Evolutionary conservation across 2,329 filamentous ascomycete species (phyloP), one percentile per base, ranked within the genome.

Genomic region (Phialocephala subalpina): DNA sequence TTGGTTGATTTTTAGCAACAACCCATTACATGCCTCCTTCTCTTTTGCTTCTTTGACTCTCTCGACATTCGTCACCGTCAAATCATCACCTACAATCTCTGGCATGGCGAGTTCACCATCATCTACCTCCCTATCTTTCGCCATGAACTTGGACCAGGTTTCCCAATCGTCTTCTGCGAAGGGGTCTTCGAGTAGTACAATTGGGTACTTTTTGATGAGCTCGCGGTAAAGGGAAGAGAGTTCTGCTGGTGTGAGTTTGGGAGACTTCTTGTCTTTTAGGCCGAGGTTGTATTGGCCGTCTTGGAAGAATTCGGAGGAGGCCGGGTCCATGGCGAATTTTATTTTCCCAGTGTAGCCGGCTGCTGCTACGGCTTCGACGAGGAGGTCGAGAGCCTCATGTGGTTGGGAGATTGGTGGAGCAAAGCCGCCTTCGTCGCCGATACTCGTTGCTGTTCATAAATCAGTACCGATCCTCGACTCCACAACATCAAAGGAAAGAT

Each of bases 1-100:
- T 69, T 81, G 78, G 69, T 82, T 81, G 57, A 81, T 73, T 71
- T 82, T 82, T 35, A 82, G 70, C 38, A 81, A 66, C 70, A 82
- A 72, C 8, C 76, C 71, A 70, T 81, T 78, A 68, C 79, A 82
- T 9, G 79, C 80, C 45, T 75, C 72, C 67, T 77, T 77, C 56
- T 79, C 71, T n/a, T 74, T 62, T 3, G 79, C 80, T 57, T 73
- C 71, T 53, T 74, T 70, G 16, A 81, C 71, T 14, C 78, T 69
- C 25, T 75, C 69, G 18, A 76, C 72, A 67, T 81, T 81, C 18
- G 79, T 81, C 3, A 75, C 78, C 7, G 80, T 74, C 22, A 81
- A 69, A 64, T 81, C 79, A 69, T 81, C 79, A 16, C 80, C 80
- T 2, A 81, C 80, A 27, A 67, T 61, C 61, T 67, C 65, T 5